Evolutionary conservation across 176 grass and related monocot genomes (phyloP), one percentile per base, ranked within the genome.

Genomic region (Areca catechu): DNA sequence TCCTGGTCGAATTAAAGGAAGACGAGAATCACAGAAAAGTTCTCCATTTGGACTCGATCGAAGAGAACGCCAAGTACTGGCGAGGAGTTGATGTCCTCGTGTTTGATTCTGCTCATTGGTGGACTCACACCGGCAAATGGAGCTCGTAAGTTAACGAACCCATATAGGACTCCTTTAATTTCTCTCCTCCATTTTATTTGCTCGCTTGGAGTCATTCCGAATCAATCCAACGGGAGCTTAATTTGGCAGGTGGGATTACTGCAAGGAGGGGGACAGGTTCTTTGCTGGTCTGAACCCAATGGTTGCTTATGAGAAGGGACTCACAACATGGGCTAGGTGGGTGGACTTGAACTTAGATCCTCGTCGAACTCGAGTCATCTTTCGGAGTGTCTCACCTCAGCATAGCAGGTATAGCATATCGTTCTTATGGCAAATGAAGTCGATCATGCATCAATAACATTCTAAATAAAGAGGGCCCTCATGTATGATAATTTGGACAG

Each of bases 51-150:
- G 78, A 81, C 58, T 75, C 58, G 27, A 75, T 81, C 16, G 59
- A 75, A 70, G 78, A 65, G 59, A 80, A 81, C 19, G 78, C 78
- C 4, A 69, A 71, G 60, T 53, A 81, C 62, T 81, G 78, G 72
- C 48, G 56, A 4, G 78, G 71, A 59, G 78, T 81, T 22, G 71
- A 81, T 43, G n/a, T 81, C 22, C 78, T 81, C 7, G 64, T 76
- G n/a, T 81, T 81, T 54, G 78, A 75, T 75, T 81, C 78, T 47
- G 71, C 78, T 43, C 78, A 81, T 43, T 81, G 78, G 78, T 81
- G 78, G 78, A 81, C 71, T 70, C 78, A 81, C 48, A 64, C 65
- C 2, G 65, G 71, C 49, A 65, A 75, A 75, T 81, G 73, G 71
- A 72, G 71, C 20, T 81, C 78, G 78, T 81, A 70, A 67, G 34